phyloP scores from a whole-genome alignment of 148 eudicot genomes.

The Bassia scoparia region DNA sequence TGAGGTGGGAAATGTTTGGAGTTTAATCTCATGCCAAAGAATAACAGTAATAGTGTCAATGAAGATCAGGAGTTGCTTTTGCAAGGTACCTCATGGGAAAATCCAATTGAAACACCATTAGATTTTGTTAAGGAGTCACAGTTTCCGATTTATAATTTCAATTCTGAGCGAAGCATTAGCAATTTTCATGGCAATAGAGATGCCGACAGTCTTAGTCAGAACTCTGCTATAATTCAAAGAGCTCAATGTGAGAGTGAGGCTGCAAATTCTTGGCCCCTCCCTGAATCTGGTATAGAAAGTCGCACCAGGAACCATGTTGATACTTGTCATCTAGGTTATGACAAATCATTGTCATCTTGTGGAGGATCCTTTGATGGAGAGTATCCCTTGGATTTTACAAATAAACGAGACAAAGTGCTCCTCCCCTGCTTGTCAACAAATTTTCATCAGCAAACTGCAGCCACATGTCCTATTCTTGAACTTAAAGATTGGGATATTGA shows the following conservation, averaged over 20 bases:
- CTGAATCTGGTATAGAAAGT: constrained; percentile 16
- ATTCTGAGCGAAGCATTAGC: constrained; percentile 26
- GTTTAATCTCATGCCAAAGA: constrained; percentile 21
- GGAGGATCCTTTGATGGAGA: constrained; percentile 20
- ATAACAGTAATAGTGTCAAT: constrained; percentile 14
- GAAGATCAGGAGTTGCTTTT: constrained; percentile 29
- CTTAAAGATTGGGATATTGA: constrained; percentile 31
- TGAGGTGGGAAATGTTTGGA: constrained; percentile 19
- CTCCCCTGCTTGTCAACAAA: constrained; percentile 24
- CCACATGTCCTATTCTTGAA: constrained; percentile 29
- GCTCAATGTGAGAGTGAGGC: constrained; percentile 25
- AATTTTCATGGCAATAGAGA: constrained; percentile 29
- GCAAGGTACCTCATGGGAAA: constrained; percentile 37
- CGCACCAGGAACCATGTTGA: constrained; percentile 25
- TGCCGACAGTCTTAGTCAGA: constrained; percentile 25
- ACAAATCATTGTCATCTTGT: constrained; percentile 17
- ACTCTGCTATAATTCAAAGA: constrained; percentile 19
- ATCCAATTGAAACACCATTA: constrained; percentile 26
- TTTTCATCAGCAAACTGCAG: constrained; percentile 29
- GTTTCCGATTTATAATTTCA: constrained; percentile 29
- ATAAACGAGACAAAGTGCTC: constrained; percentile 14
- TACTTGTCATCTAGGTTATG: constrained; percentile 14
- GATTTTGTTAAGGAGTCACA: constrained; percentile 30
- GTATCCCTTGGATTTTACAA: constrained; percentile 18
- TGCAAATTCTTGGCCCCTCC: constrained; percentile 26